Evolutionary conservation across 768 basidiomycete species (phyloP), one percentile per base, ranked within the genome.

Genomic region (Ramaria sp.): DNA sequence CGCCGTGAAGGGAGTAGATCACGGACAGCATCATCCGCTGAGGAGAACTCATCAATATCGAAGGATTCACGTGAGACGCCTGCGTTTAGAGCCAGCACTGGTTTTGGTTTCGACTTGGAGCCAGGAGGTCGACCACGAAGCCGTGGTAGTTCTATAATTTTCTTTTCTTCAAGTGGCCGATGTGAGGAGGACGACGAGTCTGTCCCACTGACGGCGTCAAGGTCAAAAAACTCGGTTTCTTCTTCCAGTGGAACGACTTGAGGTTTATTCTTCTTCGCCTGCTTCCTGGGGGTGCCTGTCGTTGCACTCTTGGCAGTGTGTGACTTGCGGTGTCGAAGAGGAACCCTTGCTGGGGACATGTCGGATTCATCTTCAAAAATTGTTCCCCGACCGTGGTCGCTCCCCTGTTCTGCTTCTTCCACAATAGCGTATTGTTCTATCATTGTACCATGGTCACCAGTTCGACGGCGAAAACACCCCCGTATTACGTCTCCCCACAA

Each of bases 401-500:
- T 1, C 11, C 30, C 51, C 17, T 11, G 27, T 30, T 33, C 58
- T 3, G 34, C 53, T 54, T 59, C 55, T 57, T 51, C 33, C 46
- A 30, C 27, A 3, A 48, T 31, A 45, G 24, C 54, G 20, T 45
- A 50, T 19, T 71, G 61, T 24, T 66, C 67, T 9, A 61, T 37
- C 34, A 67, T 67, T 1, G 63, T 62, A 4, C 66, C 43, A 31
- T 64, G 63, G n/a, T 68, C 69, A 6, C 73, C 72, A 17, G 68
- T 60, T 22, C 66, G 67, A 27, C 83, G 74, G 17, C 83, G 73
- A 64, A 80, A 83, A 61, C 76, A 80, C 2, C 82, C 84, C 13
- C 78, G 75, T 30, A 86, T 68, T 20, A 88, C 66, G 62, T 88
- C 84, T 5, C 86, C 85, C 85, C 84, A 88, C 0, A 87, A 72